Conservation (phyloP, 495 filamentous ascomycete genomes). For the Immersiella caudata region DNA sequence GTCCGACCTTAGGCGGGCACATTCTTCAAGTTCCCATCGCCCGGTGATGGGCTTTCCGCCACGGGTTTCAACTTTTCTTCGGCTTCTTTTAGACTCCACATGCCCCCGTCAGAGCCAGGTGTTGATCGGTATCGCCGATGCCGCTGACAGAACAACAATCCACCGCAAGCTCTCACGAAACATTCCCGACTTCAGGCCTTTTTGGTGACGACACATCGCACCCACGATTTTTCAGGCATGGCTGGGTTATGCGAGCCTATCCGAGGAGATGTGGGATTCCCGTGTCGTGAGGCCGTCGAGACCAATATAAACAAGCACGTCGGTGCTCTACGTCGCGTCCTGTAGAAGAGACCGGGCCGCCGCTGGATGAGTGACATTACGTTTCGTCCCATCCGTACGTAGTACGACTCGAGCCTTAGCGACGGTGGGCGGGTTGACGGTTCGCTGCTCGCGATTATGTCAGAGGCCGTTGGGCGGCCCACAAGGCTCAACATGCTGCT, state of each 20-base stretch:
- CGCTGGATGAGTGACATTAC: no score
- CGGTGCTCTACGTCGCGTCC: no score
- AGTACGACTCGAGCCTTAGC: not conserved
- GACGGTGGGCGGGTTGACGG: not conserved
- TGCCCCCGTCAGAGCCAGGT: not conserved
- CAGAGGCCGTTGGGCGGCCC: constrained; percentile 6
- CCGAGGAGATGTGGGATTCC: no score
- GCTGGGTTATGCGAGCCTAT: no score
- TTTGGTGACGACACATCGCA: no score
- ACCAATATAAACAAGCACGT: no score
- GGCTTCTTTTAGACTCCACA: not conserved
- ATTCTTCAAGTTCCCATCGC: not conserved
- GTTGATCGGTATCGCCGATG: not conserved
- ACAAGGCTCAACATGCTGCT: not conserved
- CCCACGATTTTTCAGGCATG: no score
- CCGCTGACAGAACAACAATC: not conserved
- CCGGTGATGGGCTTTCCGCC: not conserved
- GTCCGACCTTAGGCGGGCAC: not conserved
- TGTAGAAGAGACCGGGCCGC: no score
- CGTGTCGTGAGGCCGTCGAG: no score
- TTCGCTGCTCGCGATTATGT: constrained; percentile 18
- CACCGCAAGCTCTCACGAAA: not conserved
- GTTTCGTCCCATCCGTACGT: no score
- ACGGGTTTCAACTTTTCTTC: not conserved
- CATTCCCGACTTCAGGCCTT: not conserved